Evolutionary conservation across 352 stramenopile genomes (phyloP).

Genomic region (Pythium dissotocum): DNA sequence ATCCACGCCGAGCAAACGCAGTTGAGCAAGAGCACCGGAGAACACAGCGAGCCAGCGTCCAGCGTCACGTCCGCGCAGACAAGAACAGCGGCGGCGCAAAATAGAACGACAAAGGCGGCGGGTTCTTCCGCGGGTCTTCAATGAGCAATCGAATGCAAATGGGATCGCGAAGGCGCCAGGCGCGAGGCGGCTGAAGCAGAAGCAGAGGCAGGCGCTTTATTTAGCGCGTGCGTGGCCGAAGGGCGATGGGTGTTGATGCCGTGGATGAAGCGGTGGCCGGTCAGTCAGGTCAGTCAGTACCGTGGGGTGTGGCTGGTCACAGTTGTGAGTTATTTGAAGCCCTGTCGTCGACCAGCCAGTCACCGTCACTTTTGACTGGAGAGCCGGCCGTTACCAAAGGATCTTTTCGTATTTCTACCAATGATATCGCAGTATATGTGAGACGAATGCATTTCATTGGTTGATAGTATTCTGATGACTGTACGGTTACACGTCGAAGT

Average conservation of each 20-base stretch:
- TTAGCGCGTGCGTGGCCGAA: constrained; percentile 16
- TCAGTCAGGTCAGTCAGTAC: constrained; percentile 4
- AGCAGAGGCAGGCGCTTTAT: constrained; percentile 11
- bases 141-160: not conserved
- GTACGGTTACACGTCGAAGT: constrained; percentile 15
- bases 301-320: constrained; percentile 12
- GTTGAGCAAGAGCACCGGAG: not conserved
- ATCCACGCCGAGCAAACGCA: not conserved
- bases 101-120: not conserved
- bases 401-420: constrained; percentile 11
- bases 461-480: constrained; percentile 3
- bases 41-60: not conserved
- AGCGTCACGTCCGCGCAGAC: not conserved
- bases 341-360: constrained; percentile 15
- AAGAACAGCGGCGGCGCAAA: not conserved
- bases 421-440: constrained; percentile 8
- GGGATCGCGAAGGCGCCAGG: not conserved
- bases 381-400: constrained; percentile 9
- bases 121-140: constrained; percentile 1
- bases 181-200: not conserved
- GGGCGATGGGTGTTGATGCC: constrained; percentile 16
- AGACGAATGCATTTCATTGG: constrained; percentile 11
- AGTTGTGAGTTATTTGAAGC: constrained; percentile 28
- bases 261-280: not conserved
- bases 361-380: constrained; percentile 17